Base-by-base conservation (phyloP, 345 rosid genomes). In the Arabis alpina region DNA sequence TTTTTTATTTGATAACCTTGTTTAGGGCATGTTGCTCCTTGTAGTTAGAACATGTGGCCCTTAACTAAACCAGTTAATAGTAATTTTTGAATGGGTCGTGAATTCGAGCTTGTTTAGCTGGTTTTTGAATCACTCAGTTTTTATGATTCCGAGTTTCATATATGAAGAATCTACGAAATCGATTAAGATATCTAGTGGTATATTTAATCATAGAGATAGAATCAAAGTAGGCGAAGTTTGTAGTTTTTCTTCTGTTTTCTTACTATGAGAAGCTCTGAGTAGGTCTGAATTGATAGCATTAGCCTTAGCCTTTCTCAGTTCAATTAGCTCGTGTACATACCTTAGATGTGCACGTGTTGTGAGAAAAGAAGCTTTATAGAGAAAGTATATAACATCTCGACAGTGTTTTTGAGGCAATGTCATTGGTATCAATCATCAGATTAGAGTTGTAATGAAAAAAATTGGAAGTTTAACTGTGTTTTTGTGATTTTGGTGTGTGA, bases 1-100 rank as follows among this genome's bases (percentile, higher is more conserved):
- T 72, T 72, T 54, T 63, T 72, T 8, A 36, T 72, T 72, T 63
- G 70, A 72, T 71, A 71, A 61, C 23, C 56, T 72, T 62, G 55
- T 62, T 71, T 64, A 61, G 63, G 27, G 32, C 65, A 28, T 73
- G 59, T 72, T 72, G 53, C 43, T 55, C 58, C 6, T 24, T 57
- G 59, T 74, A 32, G 25, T 49, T 57, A 51, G 8, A 45, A 36
- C 34, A n/a, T 42, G 67, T 52, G 64, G 61, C 61, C 63, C 58
- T 5, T 24, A 66, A 61, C 67, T 63, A 60, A 40, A 57, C 0
- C 36, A 28, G 27, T 13, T 60, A 52, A 30, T 40, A 66, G 34
- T 52, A 44, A 2, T 34, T 5, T 64, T 10, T 41, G 5, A 52
- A 32, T 32, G 36, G 44, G 10, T 36, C 34, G 42, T 66, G 62